Evolutionary conservation across 23 red algal genomes (phyloP), one percentile per base, ranked within the genome.

Genomic region (Agarophyton chilense): DNA sequence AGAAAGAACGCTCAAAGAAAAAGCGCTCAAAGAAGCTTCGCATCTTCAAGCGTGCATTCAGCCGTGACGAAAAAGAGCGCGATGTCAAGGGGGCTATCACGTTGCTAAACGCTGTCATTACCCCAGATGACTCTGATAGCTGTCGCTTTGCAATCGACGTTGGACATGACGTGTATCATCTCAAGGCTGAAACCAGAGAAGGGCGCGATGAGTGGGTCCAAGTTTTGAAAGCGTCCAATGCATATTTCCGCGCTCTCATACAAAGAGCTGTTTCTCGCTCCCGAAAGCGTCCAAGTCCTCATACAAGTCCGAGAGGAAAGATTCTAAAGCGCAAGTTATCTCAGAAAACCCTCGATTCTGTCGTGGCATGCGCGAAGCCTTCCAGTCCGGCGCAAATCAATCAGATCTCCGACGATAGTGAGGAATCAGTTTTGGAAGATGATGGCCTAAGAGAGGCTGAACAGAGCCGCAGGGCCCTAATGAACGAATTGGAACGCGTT

Each of bases 161-260:
- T n/a, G 96, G 93, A 13, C 79, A 82, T 36, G 79, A 93, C 53
- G 87, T 98, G 31, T 93, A 88, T 72, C 96, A 98, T 56, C 50
- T 90, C 32, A 84, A 90, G 32, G 96, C 96, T 8, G 88, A 93
- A 12, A 78, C 79, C 44, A 63, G 87, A 22, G 88, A 47, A 29
- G 78, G 82, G n/a, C 64, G 96, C 36, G 80, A 98, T 79, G 84
- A 92, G n/a, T 98, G 96, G 96, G 87, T 98, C 11, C 42, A 89
- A 3, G 92, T 70, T 21, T 78, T 98, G 26, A 88, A 77, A 17
- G 78, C 65, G 10, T 90, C 88, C n/a, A 92, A 93, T 16, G 50
- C 68, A 50, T 95, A 92, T 56, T 93, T 95, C 53, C 92, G 79
- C 4, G 65, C 42, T n/a, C 42, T 98, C 9, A 90, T 95, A 50